Conservation (phyloP, 768 basidiomycete genomes). For the Mycena albidolilacea region DNA sequence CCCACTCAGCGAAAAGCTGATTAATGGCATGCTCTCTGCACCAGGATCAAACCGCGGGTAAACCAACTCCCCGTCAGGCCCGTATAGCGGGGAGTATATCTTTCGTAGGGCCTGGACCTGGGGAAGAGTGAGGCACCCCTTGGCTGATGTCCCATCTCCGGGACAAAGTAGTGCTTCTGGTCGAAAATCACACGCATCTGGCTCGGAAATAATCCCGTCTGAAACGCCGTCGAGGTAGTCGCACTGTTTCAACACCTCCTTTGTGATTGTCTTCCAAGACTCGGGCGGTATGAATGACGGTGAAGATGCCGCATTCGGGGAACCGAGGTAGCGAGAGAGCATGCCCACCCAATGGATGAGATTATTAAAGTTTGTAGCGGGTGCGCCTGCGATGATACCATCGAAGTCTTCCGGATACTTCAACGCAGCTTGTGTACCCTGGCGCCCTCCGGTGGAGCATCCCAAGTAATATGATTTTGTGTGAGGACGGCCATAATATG, state of each 20-base stretch:
- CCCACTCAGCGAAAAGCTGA: neutral
- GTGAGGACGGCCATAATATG: slow-evolving; percentile 38
- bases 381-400: too few species aligned
- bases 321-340: slow-evolving; percentile 23
- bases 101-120: slow-evolving; percentile 43
- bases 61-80: slow-evolving; percentile 26
- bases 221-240: slow-evolving; percentile 41
- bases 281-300: slow-evolving; percentile 37
- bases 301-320: slow-evolving; percentile 24
- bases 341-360: slow-evolving; percentile 24
- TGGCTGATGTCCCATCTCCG: too few species aligned
- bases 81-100: slow-evolving; percentile 42
- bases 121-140: slow-evolving; percentile 36
- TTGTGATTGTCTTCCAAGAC: slow-evolving; percentile 40
- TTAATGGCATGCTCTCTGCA: neutral
- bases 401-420: too few species aligned
- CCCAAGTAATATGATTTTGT: slow-evolving; percentile 40
- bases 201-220: slow-evolving; percentile 46
- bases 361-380: too few species aligned
- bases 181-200: slow-evolving; percentile 43
- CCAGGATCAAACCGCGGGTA: slow-evolving; percentile 41
- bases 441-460: too few species aligned
- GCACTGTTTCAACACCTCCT: slow-evolving; percentile 37
- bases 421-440: too few species aligned
- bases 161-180: slow-evolving; percentile 41